phyloP scores from a whole-genome alignment of 2,329 filamentous ascomycete genomes.

The Colletotrichum magnum region DNA sequence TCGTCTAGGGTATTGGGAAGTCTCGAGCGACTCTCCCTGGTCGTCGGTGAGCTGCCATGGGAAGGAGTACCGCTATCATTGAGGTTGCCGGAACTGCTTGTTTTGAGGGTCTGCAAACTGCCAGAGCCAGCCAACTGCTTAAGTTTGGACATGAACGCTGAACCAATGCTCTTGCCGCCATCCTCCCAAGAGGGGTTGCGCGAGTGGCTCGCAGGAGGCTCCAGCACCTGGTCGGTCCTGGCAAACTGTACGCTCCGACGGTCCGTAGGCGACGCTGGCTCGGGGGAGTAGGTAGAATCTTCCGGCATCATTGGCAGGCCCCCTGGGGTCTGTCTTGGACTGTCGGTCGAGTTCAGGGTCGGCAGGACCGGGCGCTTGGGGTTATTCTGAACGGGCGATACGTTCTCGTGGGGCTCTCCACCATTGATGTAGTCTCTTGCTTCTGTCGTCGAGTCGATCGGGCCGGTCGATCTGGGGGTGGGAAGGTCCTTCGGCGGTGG shows the following conservation, averaged over 20 bases:
- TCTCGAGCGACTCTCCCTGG: slow-evolving; percentile 59
- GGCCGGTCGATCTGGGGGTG: slow-evolving; percentile 38
- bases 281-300: slow-evolving; percentile 41
- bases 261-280: slow-evolving; percentile 54
- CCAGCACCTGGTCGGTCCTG: slow-evolving; percentile 64
- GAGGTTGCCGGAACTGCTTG: slow-evolving; percentile 50
- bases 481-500: slow-evolving; percentile 33
- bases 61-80: slow-evolving; percentile 56
- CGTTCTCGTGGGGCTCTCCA: slow-evolving; percentile 49
- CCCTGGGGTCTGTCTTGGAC: slow-evolving; percentile 11
- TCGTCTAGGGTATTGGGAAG: slow-evolving; percentile 69
- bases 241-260: slow-evolving; percentile 84
- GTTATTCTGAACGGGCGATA: slow-evolving; percentile 44
- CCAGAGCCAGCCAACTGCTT: slow-evolving; percentile 77
- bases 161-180: slow-evolving; percentile 70
- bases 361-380: slow-evolving; percentile 20
- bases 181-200: slow-evolving; percentile 78
- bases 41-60: slow-evolving; percentile 63
- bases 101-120: slow-evolving; percentile 62
- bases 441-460: slow-evolving; percentile 43
- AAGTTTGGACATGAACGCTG: slow-evolving; percentile 83
- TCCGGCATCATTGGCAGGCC: slow-evolving; percentile 41
- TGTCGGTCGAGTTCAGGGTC: slow-evolving; percentile 40
- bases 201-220: slow-evolving; percentile 65
- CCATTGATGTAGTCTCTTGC: slow-evolving; percentile 57